Percentiles rank a stretch among this genome's conserved stretches.
phyloP scores from a whole-genome alignment of 345 rosid genomes.

The Bruguiera parviflora region DNA sequence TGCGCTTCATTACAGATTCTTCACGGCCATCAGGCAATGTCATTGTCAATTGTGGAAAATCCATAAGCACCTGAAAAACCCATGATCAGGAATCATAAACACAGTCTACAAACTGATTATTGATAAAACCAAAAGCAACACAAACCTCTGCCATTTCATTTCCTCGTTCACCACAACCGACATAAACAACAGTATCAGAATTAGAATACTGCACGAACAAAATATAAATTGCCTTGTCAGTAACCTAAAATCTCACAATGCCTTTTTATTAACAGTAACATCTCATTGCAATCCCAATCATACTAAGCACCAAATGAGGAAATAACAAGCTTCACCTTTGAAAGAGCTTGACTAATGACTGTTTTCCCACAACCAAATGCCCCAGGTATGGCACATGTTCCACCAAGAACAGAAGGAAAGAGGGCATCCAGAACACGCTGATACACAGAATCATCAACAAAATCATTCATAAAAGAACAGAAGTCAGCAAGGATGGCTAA shows the following conservation, averaged over 20 bases:
- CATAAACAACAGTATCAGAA: slow-evolving; percentile 96
- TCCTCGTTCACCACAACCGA: slow-evolving; percentile 99
- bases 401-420: slow-evolving; percentile 99
- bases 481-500: background rate
- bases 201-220: slow-evolving; percentile 79
- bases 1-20: slow-evolving; percentile 99
- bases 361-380: slow-evolving; percentile 99
- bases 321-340: slow-evolving; percentile 56
- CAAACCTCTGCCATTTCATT: slow-evolving; percentile 99
- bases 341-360: slow-evolving; percentile 99
- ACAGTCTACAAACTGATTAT: background rate
- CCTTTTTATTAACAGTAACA: no score
- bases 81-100: slow-evolving; percentile 4
- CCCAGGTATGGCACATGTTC: slow-evolving; percentile 99
- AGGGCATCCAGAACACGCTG: slow-evolving; percentile 99
- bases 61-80: slow-evolving; percentile 89
- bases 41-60: slow-evolving; percentile 99
- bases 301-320: background rate
- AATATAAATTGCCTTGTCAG: slow-evolving; percentile 9
- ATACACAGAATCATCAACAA: slow-evolving; percentile 27
- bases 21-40: slow-evolving; percentile 99
- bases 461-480: background rate
- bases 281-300: background rate
- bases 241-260: slow-evolving; percentile 2
- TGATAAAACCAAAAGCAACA: slow-evolving; percentile 13